A percentile compares a stretch with the other conserved stretches of the same genome.
These are phyloP conservation scores for Moniliophthora roreri DNA, from an alignment of 1,284 basidiomycete species.

Conservation along the genomic window DNA sequence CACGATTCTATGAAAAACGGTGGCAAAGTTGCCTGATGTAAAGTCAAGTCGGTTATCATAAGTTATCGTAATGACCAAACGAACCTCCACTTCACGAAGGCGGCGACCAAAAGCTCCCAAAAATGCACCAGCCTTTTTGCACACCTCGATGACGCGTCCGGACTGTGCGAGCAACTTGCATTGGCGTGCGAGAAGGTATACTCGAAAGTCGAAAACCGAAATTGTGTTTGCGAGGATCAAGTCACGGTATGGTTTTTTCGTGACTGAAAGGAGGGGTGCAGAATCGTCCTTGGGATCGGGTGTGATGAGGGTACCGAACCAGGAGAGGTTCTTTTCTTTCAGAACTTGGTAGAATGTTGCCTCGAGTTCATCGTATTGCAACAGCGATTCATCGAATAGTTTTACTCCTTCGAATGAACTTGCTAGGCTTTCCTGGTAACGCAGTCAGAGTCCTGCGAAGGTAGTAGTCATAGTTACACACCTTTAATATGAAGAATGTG, in stretches of 20 bases:
- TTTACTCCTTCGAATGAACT: conserved; percentile 90
- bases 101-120: conserved; percentile 81
- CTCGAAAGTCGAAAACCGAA: conserved; percentile 91
- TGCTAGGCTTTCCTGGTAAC: conserved; percentile 85
- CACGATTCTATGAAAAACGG: conserved; percentile 88
- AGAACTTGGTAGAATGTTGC: conserved; percentile 79
- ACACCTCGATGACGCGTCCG: conserved; percentile 68
- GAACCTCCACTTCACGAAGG: conserved; percentile 74
- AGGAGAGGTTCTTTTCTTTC: conserved; percentile 82
- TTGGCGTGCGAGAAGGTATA: conserved; percentile 90
- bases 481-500: conserved; percentile 94
- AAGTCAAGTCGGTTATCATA: conserved; percentile 8
- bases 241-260: conserved; percentile 86
- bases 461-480: conserved; percentile 27
- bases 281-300: conserved; percentile 78
- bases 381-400: conserved; percentile 85
- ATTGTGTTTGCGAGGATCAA: conserved; percentile 90
- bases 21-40: conserved; percentile 63
- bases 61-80: conserved; percentile 14
- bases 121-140: conserved; percentile 68
- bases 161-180: conserved; percentile 76
- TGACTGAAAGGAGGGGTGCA: conserved; percentile 73
- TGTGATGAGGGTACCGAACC: conserved; percentile 85
- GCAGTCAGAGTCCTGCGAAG: background rate
- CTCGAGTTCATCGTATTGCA: conserved; percentile 93